These are phyloP conservation scores for Daphne laureola DNA, from an alignment of 441 rosid species.

Conservation along the genomic window DNA sequence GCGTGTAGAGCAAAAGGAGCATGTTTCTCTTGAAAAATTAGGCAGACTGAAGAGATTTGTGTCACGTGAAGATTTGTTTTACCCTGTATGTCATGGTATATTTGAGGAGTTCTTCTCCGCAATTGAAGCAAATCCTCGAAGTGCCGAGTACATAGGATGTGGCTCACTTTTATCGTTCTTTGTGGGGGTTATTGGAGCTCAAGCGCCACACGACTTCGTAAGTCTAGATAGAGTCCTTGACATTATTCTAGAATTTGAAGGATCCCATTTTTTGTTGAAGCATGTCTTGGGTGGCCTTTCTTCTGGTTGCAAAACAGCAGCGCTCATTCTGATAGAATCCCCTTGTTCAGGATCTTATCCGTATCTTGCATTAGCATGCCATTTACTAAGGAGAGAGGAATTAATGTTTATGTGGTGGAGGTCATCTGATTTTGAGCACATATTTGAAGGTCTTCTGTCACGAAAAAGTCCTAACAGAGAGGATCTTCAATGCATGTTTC, in stretches of 20 bases:
- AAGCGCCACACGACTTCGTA: constrained; percentile 69
- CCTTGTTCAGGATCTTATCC: constrained; percentile 94
- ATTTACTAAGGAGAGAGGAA: constrained; percentile 66
- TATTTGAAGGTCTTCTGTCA: constrained; percentile 87
- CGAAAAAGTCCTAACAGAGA: constrained; percentile 70
- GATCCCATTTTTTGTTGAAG: constrained; percentile 51
- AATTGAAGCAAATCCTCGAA: constrained; percentile 46
- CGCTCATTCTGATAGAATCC: constrained; percentile 62
- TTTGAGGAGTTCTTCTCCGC: constrained; percentile 60
- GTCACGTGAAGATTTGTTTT: constrained; percentile 62
- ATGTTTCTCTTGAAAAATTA: constrained; percentile 53
- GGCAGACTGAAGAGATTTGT: constrained; percentile 79
- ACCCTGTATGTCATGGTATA: constrained; percentile 66
- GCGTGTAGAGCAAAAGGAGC: constrained; percentile 43
- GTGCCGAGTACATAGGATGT: constrained; percentile 64
- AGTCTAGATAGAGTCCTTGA: constrained; percentile 71
- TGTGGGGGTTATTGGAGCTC: constrained; percentile 64
- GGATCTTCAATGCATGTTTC: constrained; percentile 83
- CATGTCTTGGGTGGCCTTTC: constrained; percentile 68
- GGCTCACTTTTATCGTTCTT: constrained; percentile 77
- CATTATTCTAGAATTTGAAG: constrained; percentile 58
- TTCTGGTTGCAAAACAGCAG: constrained; percentile 70
- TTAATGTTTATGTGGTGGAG: constrained; percentile 89
- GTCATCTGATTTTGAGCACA: constrained; percentile 58
- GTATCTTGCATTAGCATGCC: constrained; percentile 81